A percentile compares a stretch with the other conserved stretches of the same genome.
These are phyloP conservation scores for Stevia rebaudiana DNA, from an alignment of 140 eudicot species.

Conservation along the genomic window DNA sequence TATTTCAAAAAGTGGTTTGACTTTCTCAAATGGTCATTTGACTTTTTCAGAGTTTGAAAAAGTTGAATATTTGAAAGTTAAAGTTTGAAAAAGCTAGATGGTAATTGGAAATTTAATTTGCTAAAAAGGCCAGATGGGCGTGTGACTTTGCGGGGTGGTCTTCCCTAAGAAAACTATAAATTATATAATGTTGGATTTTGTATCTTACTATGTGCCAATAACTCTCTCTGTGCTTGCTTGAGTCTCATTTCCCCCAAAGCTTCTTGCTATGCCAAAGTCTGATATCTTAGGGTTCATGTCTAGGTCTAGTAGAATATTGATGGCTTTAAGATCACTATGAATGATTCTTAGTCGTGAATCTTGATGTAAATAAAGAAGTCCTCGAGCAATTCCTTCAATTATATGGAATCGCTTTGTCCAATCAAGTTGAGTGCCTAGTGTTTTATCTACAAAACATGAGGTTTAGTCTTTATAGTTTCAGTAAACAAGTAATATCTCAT, in stretches of 20 bases:
- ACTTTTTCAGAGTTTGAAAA: no score
- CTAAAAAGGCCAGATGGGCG: no score
- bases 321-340: slow-evolving; percentile 40
- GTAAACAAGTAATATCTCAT: background rate
- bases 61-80: no score
- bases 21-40: no score
- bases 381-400: slow-evolving; percentile 34
- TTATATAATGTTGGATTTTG: background rate
- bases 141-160: no score
- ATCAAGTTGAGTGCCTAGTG: slow-evolving; percentile 13
- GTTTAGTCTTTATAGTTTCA: background rate
- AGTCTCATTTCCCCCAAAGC: slow-evolving; percentile 34
- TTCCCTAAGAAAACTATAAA: background rate
- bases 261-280: slow-evolving; percentile 48
- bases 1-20: no score
- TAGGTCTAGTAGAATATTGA: slow-evolving; percentile 32
- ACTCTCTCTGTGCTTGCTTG: slow-evolving; percentile 34
- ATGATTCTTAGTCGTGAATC: slow-evolving; percentile 38
- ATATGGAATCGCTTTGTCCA: slow-evolving; percentile 38
- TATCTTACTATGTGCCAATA: slow-evolving; percentile 45
- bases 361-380: slow-evolving; percentile 37
- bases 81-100: no score
- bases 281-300: slow-evolving; percentile 45
- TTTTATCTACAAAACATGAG: slow-evolving; percentile 13
- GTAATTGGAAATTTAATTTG: no score